Evolutionary conservation across 2,329 filamentous ascomycete species (phyloP).

Genomic region (Fusarium oxysporum): DNA sequence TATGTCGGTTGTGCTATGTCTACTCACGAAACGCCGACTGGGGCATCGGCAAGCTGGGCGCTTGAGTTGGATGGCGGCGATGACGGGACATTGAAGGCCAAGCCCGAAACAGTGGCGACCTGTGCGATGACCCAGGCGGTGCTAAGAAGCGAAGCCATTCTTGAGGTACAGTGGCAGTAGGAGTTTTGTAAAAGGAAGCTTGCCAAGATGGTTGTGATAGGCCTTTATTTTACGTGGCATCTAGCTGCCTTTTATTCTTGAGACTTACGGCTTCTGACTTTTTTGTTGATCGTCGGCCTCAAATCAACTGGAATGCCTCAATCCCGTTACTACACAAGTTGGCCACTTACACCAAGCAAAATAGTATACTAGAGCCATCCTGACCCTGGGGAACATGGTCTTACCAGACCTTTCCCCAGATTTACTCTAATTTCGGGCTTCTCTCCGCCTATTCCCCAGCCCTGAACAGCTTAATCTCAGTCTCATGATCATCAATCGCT

Average conservation of each 20-base stretch:
- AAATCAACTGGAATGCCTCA: neutral
- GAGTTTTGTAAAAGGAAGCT: neutral
- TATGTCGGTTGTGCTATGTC: rapidly evolving
- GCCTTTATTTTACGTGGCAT: neutral
- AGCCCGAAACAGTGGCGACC: neutral
- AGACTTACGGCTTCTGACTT: neutral
- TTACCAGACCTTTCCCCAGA: neutral
- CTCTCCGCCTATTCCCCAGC: neutral
- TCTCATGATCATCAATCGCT: neutral
- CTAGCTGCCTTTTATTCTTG: neutral
- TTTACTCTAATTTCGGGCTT: neutral
- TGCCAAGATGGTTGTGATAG: neutral
- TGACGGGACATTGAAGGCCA: neutral
- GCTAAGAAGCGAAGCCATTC: neutral
- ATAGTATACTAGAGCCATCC: no score
- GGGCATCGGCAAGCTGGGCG: neutral
- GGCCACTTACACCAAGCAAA: no score
- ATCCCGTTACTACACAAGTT: neutral
- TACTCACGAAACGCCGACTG: neutral
- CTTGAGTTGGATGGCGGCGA: neutral
- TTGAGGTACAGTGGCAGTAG: rapidly evolving
- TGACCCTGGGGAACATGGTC: neutral
- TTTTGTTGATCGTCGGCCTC: neutral
- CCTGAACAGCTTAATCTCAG: neutral
- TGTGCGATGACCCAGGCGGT: neutral